Evolutionary conservation across 352 stramenopile species (phyloP).

Genomic region (Pythium brachiatum): DNA sequence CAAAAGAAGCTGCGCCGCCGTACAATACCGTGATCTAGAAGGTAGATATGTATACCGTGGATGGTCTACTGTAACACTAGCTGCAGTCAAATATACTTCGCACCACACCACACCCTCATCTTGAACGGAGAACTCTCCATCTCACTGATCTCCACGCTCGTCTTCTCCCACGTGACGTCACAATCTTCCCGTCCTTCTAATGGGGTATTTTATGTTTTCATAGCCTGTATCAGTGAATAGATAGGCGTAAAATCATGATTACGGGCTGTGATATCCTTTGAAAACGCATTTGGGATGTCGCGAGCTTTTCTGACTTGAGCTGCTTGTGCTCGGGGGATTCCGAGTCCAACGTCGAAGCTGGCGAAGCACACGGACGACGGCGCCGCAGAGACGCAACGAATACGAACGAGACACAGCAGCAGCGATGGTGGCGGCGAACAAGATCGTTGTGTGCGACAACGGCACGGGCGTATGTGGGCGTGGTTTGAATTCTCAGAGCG

Average conservation of each 20-base stretch:
- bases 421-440: conserved; percentile 80
- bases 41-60: not conserved
- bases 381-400: not conserved
- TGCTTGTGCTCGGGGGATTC: conserved; percentile 14
- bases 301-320: conserved; percentile 3
- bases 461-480: conserved; percentile 69
- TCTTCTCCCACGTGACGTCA: not conserved
- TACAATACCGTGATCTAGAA: not conserved
- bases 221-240: not conserved
- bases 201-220: not conserved
- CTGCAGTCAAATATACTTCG: not conserved
- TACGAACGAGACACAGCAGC: not conserved
- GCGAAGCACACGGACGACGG: conserved; percentile 7
- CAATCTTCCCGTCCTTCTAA: not conserved
- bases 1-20: conserved; percentile 1
- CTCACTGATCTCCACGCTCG: not conserved
- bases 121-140: not conserved
- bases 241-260: conserved; percentile 1
- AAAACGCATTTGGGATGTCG: conserved; percentile 10
- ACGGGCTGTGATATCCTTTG: conserved; percentile 1
- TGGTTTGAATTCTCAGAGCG: too few species aligned
- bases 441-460: conserved; percentile 89
- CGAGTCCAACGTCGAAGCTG: conserved; percentile 22
- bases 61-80: not conserved
- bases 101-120: not conserved